Evolutionary conservation across 164 flowering plant species (phyloP).

Genomic region (Chloranthus sessilifolius): DNA sequence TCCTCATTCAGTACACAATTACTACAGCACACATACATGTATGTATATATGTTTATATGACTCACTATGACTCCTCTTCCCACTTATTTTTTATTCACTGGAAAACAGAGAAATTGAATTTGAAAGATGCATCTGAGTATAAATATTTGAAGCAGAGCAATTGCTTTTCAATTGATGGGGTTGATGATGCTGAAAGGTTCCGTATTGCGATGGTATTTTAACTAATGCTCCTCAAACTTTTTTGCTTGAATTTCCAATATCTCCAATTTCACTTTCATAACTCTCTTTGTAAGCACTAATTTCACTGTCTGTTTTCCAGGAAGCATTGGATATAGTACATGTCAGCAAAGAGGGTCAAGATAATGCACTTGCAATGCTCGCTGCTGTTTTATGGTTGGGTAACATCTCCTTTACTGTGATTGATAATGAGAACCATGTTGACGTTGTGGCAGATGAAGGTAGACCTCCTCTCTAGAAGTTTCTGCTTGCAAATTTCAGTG

Average conservation of each 20-base stretch:
- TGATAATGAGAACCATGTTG: slow-evolving; percentile 91
- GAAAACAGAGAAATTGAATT: slow-evolving; percentile 71
- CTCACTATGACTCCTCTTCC: too few relatives aligned
- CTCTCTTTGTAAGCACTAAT: neutral
- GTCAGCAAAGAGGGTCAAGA: slow-evolving; percentile 83
- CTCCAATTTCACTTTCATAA: neutral
- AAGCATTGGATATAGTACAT: slow-evolving; percentile 87
- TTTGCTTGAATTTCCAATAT: too few relatives aligned
- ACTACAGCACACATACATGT: too few relatives aligned
- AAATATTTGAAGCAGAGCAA: slow-evolving; percentile 79
- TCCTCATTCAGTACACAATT: neutral
- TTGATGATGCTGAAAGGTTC: slow-evolving; percentile 82
- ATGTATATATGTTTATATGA: neutral
- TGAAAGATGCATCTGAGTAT: slow-evolving; percentile 59
- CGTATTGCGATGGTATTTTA: slow-evolving; percentile 51
- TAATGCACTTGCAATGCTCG: slow-evolving; percentile 83
- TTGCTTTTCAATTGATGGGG: slow-evolving; percentile 64
- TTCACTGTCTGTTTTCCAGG: slow-evolving; percentile 44
- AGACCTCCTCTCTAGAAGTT: slow-evolving; percentile 14
- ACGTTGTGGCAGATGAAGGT: slow-evolving; percentile 83
- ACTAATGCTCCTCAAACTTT: neutral
- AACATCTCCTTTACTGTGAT: slow-evolving; percentile 67
- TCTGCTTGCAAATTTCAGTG: too few relatives aligned
- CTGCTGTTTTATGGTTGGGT: slow-evolving; percentile 92
- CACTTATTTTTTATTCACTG: too few relatives aligned